Evolutionary conservation across 2,329 filamentous ascomycete species (phyloP).

Genomic region (Colletotrichum viniferum): DNA sequence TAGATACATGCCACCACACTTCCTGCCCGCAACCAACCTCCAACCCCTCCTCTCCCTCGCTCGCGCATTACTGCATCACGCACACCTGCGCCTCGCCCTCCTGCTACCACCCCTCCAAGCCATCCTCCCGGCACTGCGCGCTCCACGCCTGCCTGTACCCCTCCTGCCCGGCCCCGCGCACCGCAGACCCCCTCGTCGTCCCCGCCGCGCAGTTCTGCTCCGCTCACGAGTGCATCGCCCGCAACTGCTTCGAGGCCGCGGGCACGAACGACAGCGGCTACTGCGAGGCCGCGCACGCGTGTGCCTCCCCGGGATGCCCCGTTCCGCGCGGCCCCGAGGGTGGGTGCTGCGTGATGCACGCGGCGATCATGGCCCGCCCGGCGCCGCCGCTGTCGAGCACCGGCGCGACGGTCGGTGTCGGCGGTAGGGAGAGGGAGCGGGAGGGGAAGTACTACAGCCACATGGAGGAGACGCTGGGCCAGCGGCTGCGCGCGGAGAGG

Average conservation of each 20-base stretch:
- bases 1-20: conserved; percentile 12
- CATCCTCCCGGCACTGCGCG: conserved; percentile 9
- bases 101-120: conserved; percentile 8
- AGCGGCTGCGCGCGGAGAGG: conserved; percentile 16
- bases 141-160: conserved; percentile 13
- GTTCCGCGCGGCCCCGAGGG: background rate
- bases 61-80: conserved; percentile 3
- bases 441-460: background rate
- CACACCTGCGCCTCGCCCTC: conserved; percentile 6
- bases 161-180: conserved; percentile 11
- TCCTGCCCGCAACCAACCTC: conserved; percentile 9
- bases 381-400: background rate
- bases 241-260: background rate
- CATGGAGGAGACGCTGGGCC: conserved; percentile 20
- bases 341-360: conserved; percentile 8
- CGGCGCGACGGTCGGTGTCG: background rate
- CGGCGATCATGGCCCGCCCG: background rate
- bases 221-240: conserved; percentile 10
- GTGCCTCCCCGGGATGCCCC: background rate
- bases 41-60: background rate
- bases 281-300: conserved; percentile 18
- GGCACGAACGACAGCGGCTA: background rate
- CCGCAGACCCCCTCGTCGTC: conserved; percentile 5
- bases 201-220: conserved; percentile 9
- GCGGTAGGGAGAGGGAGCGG: background rate